Evolutionary conservation across 1,139 yeast species (phyloP).

Genomic region (Pichia cactophila): DNA sequence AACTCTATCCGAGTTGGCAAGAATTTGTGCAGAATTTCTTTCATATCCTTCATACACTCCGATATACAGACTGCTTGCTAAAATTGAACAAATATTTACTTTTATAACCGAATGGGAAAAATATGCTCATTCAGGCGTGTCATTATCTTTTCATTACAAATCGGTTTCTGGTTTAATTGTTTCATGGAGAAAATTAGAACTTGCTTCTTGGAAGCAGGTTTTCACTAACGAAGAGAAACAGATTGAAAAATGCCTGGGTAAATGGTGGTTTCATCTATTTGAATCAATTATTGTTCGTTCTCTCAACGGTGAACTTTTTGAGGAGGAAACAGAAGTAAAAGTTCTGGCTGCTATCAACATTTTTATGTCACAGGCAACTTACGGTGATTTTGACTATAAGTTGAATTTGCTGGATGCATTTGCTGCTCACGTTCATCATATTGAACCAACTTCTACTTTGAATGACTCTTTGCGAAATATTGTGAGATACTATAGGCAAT

Average conservation of each 20-base stretch:
- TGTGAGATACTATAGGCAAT: slow-evolving; percentile 60
- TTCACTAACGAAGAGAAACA: slow-evolving; percentile 58
- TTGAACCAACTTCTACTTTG: slow-evolving; percentile 21
- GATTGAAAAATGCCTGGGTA: slow-evolving; percentile 49
- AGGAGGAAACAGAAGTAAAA: slow-evolving; percentile 30
- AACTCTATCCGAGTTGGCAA: slow-evolving; percentile 59
- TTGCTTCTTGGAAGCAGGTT: slow-evolving; percentile 76
- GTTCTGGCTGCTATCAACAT: slow-evolving; percentile 66
- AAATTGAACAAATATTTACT: slow-evolving; percentile 80
- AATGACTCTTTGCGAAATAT: slow-evolving; percentile 52
- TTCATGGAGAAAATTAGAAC: slow-evolving; percentile 83
- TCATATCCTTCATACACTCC: slow-evolving; percentile 60
- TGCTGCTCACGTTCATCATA: slow-evolving; percentile 37
- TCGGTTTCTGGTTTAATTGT: slow-evolving; percentile 64
- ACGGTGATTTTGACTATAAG: slow-evolving; percentile 64
- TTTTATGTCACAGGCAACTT: slow-evolving; percentile 66
- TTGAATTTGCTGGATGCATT: slow-evolving; percentile 58
- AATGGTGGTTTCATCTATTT: slow-evolving; percentile 89
- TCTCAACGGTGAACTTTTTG: slow-evolving; percentile 27
- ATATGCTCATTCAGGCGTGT: slow-evolving; percentile 74
- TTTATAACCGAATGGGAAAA: slow-evolving; percentile 89
- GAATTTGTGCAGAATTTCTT: slow-evolving; percentile 64
- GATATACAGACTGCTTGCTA: slow-evolving; percentile 68
- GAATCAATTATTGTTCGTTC: slow-evolving; percentile 61
- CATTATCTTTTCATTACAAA: slow-evolving; percentile 49